Evolutionary conservation across 2,329 filamentous ascomycete genomes (phyloP), one percentile per base, ranked within the genome.

Genomic region (Stagonosporopsis chrysanthemi): DNA sequence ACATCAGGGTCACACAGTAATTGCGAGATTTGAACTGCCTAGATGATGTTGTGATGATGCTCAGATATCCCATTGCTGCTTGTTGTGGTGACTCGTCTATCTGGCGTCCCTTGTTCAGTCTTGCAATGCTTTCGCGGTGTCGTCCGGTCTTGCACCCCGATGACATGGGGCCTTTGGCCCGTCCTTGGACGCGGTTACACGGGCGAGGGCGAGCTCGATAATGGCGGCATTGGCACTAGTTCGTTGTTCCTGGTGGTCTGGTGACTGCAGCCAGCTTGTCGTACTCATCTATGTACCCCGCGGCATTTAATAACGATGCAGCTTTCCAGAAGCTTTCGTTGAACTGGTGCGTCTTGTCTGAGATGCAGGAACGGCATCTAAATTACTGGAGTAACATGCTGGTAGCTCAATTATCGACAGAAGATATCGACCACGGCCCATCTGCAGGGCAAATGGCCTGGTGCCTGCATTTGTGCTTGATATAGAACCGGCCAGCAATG

Each of bases 241-340:
- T 33, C 8, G 50, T 41, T 48, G 46, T 51, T 43, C 49, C 38
- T 55, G 54, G 28, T 61, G 60, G 62, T 65, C 62, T 56, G 63
- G 58, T 70, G 66, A 68, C 62, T 69, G 56, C 61, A 48, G 51
- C 36, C 61, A 48, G 51, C 36, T 59, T 64, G 69, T 69, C 60
- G 57, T 67, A 72, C 62, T 61, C 69, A 73, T 75, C 65, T 69
- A 75, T 66, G 70, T 71, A 69, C 69, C 71, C 69, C 70, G 69
- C 72, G 66, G 61, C 51, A 56, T 36, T 61, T 62, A 66, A 64
- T 72, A 68, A 72, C 61, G 61, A 29, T 12, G 51, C 54, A 52
- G 50, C 64, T 64, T 64, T 58, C 65, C 63, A 64, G 68, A 68
- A 66, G 7, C 50, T n/a, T 41, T 12, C 35, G 28, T 17, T 56